A percentile compares a stretch with the other conserved stretches of the same genome.
phyloP scores from a whole-genome alignment of 495 filamentous ascomycete species.

The Umbilicaria muhlenbergii region DNA sequence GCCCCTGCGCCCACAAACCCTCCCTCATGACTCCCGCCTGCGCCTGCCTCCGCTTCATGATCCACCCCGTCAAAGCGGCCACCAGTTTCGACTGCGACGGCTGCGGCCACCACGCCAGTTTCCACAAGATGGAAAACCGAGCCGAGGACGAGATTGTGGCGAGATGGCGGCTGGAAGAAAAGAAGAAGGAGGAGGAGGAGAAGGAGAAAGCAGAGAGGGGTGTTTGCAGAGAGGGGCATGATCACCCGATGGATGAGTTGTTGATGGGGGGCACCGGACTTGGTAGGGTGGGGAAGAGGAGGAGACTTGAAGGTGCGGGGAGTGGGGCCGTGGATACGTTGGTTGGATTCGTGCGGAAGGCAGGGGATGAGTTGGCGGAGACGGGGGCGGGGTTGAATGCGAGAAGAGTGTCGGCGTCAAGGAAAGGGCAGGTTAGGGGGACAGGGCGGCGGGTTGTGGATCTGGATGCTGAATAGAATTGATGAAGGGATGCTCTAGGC shows the following conservation, averaged over 20 bases:
- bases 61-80: slow-evolving; percentile 37
- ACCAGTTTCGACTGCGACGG: slow-evolving; percentile 38
- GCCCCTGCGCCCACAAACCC: slow-evolving; percentile 25
- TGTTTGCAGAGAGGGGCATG: no score
- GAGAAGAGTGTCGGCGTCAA: no score
- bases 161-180: slow-evolving; percentile 22
- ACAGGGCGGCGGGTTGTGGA: no score
- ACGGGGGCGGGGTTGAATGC: background rate
- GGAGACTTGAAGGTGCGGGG: background rate
- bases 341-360: slow-evolving; percentile 1
- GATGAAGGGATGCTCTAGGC: no score
- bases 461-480: no score
- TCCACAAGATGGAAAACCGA: slow-evolving; percentile 34
- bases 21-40: slow-evolving; percentile 28
- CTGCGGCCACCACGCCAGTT: slow-evolving; percentile 37
- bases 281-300: background rate
- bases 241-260: no score
- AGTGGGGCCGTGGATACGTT: background rate
- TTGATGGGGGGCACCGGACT: background rate
- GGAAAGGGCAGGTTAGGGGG: no score
- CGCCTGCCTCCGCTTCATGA: slow-evolving; percentile 40
- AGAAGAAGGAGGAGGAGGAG: slow-evolving; percentile 2
- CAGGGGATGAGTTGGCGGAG: slow-evolving; percentile 3
- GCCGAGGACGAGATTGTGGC: slow-evolving; percentile 28
- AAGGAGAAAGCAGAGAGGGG: slow-evolving; percentile 13